These are phyloP conservation scores for Ceratocystis destructans DNA, from an alignment of 2,329 filamentous ascomycete genomes.

Conservation along the genomic window DNA sequence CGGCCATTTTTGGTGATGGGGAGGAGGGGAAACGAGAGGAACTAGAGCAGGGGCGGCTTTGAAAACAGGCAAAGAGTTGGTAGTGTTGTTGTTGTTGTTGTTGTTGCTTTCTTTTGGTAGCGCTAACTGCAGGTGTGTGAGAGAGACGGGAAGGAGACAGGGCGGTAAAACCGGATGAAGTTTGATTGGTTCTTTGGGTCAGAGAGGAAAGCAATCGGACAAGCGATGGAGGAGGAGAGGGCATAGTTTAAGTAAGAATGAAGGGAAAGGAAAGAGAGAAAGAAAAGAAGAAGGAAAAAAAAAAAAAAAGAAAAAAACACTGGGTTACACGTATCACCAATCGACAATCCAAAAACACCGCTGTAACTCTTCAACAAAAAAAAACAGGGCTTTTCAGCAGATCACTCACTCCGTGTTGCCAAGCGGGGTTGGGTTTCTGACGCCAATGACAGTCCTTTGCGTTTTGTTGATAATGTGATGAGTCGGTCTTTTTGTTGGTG, in stretches of 20 bases:
- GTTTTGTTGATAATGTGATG: slow-evolving; percentile 5
- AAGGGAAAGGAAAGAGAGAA: background rate
- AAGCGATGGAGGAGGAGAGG: background rate
- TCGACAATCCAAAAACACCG: background rate
- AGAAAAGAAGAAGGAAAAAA: background rate
- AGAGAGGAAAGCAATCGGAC: slow-evolving; percentile 1
- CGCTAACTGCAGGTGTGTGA: background rate
- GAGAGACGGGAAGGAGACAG: background rate
- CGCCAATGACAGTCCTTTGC: no score
- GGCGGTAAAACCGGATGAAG: background rate
- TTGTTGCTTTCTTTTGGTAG: no score
- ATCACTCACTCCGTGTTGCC: background rate
- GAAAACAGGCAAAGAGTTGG: background rate
- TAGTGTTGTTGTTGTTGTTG: background rate
- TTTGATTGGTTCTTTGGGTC: background rate
- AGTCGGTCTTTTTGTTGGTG: slow-evolving; percentile 5
- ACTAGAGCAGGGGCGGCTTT: background rate
- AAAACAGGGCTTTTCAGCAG: background rate
- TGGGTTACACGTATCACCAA: background rate
- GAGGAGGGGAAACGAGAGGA: background rate
- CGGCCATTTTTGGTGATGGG: slow-evolving; percentile 1
- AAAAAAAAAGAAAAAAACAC: background rate
- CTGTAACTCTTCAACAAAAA: slow-evolving; percentile 7
- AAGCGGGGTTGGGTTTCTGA: background rate
- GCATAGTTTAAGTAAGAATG: background rate